Conservation (phyloP, 2,329 filamentous ascomycete genomes). For the Beauveria sp. region DNA sequence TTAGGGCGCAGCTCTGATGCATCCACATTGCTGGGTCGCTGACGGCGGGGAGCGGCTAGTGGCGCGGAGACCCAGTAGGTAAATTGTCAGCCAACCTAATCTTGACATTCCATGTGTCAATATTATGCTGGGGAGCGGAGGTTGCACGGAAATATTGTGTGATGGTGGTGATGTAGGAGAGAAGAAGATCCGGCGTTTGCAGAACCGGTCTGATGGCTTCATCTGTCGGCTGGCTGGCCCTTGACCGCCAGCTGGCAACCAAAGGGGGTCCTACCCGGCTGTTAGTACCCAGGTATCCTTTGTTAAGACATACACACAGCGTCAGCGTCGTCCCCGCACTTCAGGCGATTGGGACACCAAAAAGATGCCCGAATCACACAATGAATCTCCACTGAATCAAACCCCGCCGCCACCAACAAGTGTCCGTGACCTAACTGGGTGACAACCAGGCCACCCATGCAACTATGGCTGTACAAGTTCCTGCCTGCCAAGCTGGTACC, state of each 20-base stretch:
- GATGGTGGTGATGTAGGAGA: not conserved
- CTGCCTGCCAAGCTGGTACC: not conserved
- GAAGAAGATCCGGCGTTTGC: not conserved
- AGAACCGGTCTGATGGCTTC: not conserved
- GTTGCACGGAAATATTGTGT: conserved; percentile 2
- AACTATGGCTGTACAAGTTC: not conserved
- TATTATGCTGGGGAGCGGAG: not conserved
- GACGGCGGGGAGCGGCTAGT: not conserved
- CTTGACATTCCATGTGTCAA: conserved; percentile 18
- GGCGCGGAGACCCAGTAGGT: not conserved
- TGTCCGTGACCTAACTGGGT: not conserved
- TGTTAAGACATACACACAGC: not conserved
- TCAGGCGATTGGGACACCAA: not conserved
- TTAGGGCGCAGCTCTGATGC: conserved; percentile 6
- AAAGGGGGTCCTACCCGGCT: not conserved
- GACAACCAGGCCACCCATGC: not conserved
- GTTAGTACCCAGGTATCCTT: not conserved
- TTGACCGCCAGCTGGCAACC: not conserved
- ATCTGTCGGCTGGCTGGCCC: not conserved
- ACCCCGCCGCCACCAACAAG: not conserved
- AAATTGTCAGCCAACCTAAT: conserved; percentile 19
- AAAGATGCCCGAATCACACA: not conserved
- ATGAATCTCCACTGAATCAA: not conserved
- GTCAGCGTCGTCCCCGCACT: not conserved
- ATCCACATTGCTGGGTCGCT: conserved; percentile 7